Evolutionary conservation across 2,329 filamentous ascomycete species (phyloP).

Genomic region (Fusarium secorum): DNA sequence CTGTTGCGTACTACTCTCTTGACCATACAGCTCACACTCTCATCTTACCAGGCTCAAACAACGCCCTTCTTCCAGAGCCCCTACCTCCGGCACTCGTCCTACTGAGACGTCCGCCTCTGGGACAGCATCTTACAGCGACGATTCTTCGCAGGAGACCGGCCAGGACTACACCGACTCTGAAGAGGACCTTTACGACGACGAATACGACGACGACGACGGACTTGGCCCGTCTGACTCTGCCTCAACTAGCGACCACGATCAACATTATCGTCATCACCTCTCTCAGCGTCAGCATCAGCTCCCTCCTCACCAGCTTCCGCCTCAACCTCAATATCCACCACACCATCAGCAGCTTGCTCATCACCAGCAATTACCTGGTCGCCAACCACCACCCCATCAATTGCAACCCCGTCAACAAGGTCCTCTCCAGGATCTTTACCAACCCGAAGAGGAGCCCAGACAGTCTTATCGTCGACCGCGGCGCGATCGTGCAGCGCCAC

Average conservation of each 20-base stretch:
- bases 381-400: constrained; percentile 46
- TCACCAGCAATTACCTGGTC: constrained; percentile 42
- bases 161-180: constrained; percentile 41
- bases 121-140: constrained; percentile 50
- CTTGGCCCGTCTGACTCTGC: constrained; percentile 67
- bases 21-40: constrained; percentile 33
- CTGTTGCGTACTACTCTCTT: background rate
- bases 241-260: constrained; percentile 47
- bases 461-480: constrained; percentile 34
- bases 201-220: constrained; percentile 54
- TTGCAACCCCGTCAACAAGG: constrained; percentile 49
- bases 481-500: constrained; percentile 31
- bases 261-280: constrained; percentile 44
- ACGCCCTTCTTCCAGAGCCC: constrained; percentile 40
- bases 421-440: constrained; percentile 45
- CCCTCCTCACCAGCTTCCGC: constrained; percentile 43
- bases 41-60: constrained; percentile 39
- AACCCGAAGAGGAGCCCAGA: constrained; percentile 37
- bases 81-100: constrained; percentile 33
- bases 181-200: constrained; percentile 50
- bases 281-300: constrained; percentile 46
- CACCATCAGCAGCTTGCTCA: constrained; percentile 45
- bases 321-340: constrained; percentile 48
- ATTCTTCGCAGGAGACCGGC: constrained; percentile 46
- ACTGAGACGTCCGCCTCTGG: constrained; percentile 44